Conservation (phyloP, 257 asterid genomes). For the Solanum chiquidenum region DNA sequence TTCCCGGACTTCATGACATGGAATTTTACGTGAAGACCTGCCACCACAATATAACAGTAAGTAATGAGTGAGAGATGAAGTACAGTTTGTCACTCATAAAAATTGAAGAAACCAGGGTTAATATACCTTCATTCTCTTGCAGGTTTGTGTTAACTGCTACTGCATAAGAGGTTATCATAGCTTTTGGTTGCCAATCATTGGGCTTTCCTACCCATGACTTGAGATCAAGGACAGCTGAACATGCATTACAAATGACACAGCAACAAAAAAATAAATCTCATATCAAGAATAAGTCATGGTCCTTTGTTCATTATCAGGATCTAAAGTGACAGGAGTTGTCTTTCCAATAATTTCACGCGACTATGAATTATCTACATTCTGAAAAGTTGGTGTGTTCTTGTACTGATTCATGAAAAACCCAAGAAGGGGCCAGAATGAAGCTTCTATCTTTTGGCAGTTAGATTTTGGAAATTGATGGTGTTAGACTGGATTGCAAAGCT, state of each 20-base stretch:
- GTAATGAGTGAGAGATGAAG: neutral
- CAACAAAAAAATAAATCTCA: neutral
- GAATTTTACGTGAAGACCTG: constrained; percentile 73
- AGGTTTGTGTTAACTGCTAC: constrained; percentile 84
- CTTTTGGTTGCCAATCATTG: constrained; percentile 87
- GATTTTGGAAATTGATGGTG: neutral
- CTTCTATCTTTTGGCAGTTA: neutral
- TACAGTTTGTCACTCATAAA: neutral
- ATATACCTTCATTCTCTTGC: constrained; percentile 82
- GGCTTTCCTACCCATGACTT: constrained; percentile 71
- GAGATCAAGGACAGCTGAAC: constrained; percentile 58
- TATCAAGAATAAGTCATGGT: neutral
- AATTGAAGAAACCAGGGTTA: neutral
- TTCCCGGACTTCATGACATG: constrained; percentile 77
- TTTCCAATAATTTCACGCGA: neutral
- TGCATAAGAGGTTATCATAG: constrained; percentile 58
- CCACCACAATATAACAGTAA: neutral
- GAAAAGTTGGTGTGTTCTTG: neutral
- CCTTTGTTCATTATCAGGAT: neutral
- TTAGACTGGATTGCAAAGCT: neutral
- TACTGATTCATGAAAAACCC: neutral
- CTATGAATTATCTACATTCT: neutral
- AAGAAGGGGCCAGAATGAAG: neutral
- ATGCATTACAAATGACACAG: constrained; percentile 1
- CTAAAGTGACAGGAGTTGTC: neutral